Base-by-base conservation (phyloP, 345 rosid genomes). In the Hibiscus mutabilis region DNA sequence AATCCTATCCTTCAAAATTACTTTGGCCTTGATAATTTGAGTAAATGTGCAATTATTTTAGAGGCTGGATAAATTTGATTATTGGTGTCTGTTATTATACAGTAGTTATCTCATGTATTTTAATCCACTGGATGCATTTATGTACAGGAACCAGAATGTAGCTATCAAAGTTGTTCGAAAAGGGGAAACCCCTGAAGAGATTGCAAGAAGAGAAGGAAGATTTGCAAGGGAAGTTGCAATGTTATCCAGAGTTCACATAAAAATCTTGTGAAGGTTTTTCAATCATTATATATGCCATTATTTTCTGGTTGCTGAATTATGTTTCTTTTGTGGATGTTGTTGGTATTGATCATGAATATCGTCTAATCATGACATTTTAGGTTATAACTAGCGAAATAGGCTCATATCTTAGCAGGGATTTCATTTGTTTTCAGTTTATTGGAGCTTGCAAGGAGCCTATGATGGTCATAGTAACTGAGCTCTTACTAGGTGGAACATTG, bases 381-480 rank as follows among this genome's bases (percentile, higher is more conserved):
- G 31, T 58, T 24, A 24, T 58, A 25, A 21, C n/a, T 24, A 58
- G 31, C 25, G 16, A 57, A 24, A 12, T 58, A 58, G 6, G 46
- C 19, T 58, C 57, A 55, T 29, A 6, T 27, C 19, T 55, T 55
- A 55, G 52, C 22, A 5, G 18, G 40, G 19, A 24, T 3, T 66
- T 53, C 25, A 6, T 71, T 8, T 79, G 6, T 73, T 81, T 56
- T 53, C 91, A 95, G 98, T 95, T 92, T 76, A 84, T 95, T 53
- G 99, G 99, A 76, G 99, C 99, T 60, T 95, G 98, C 84, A 95
- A 86, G 85, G 90, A 88, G 66, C 99, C 98, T 0, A 79, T 86
- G 71, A 95, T 95, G 99, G 99, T 95, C 57, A 95, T 95, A 65
- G 98, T 92, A 42, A 92, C 99, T 0, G 99, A 95, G 81, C 94